A percentile compares a stretch with the other conserved stretches of the same genome.
phyloP scores from a whole-genome alignment of 2,329 filamentous ascomycete genomes.

The Hymenoscyphus albidus region DNA sequence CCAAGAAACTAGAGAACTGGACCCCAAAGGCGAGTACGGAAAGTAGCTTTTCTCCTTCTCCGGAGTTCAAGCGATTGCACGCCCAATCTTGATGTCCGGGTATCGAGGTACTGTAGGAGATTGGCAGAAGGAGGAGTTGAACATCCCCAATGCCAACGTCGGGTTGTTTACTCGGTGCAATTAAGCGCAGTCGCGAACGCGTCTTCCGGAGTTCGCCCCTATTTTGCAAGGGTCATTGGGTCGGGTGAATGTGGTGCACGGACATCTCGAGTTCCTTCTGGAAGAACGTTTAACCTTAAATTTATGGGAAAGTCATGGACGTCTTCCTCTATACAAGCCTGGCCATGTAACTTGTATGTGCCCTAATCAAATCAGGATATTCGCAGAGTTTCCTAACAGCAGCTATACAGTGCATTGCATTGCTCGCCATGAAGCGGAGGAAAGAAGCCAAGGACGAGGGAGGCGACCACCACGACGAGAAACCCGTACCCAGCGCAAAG shows the following conservation, averaged over 20 bases:
- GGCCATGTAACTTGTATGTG: background rate
- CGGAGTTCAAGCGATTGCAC: background rate
- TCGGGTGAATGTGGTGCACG: background rate
- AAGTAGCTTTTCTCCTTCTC: background rate
- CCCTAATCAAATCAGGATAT: background rate
- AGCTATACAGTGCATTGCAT: background rate
- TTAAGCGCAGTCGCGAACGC: background rate
- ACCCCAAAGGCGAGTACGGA: background rate
- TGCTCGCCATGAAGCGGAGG: constrained; percentile 21
- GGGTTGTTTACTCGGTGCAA: background rate
- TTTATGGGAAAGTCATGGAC: background rate
- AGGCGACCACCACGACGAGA: constrained; percentile 15
- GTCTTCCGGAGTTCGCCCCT: background rate
- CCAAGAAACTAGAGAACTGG: background rate
- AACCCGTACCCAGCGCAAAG: background rate
- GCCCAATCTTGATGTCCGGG: background rate
- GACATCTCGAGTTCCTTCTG: constrained; percentile 17
- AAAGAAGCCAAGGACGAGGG: constrained; percentile 14
- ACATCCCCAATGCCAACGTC: background rate
- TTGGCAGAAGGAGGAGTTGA: background rate
- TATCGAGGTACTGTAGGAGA: background rate
- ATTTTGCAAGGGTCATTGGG: background rate
- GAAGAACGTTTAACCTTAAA: constrained; percentile 20
- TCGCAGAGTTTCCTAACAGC: background rate
- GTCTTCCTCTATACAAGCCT: background rate